A percentile compares a stretch with the other conserved stretches of the same genome.
phyloP scores from a whole-genome alignment of 192 early-diverging fungal species.

The Gaertneriomyces semiglobifer region DNA sequence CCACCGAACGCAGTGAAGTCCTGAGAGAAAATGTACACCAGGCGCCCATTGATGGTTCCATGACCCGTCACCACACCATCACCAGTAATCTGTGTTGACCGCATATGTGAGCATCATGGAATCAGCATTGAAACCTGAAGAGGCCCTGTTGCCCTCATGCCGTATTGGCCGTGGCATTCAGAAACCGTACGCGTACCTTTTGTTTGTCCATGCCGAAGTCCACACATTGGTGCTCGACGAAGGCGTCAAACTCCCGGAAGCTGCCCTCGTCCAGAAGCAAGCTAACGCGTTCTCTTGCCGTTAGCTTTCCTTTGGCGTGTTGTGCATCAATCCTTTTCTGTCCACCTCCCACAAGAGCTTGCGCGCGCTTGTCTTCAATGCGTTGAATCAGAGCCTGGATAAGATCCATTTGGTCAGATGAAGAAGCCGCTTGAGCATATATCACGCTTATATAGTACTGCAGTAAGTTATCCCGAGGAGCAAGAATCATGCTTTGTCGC shows the following conservation, averaged over 20 bases:
- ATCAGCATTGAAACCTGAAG: background rate
- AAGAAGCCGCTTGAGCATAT: background rate
- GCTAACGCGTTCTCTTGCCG: slow-evolving; percentile 85
- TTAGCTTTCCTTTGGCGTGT: slow-evolving; percentile 90
- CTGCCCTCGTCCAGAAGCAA: slow-evolving; percentile 78
- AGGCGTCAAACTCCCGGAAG: slow-evolving; percentile 89
- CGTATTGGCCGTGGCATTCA: background rate
- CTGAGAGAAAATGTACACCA: slow-evolving; percentile 87
- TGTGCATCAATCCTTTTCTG: slow-evolving; percentile 73
- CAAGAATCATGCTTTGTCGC: too few species aligned
- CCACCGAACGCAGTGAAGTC: slow-evolving; percentile 95
- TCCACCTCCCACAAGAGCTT: slow-evolving; percentile 76
- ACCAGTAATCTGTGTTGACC: slow-evolving; percentile 64
- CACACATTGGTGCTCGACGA: slow-evolving; percentile 90
- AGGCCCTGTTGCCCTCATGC: background rate
- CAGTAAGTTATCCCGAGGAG: too few species aligned
- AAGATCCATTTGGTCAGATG: slow-evolving; percentile 16
- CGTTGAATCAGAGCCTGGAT: slow-evolving; percentile 36
- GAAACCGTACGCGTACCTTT: slow-evolving; percentile 38
- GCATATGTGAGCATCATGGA: too few species aligned
- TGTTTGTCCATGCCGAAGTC: slow-evolving; percentile 85
- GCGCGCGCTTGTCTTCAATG: slow-evolving; percentile 62
- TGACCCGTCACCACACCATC: slow-evolving; percentile 96
- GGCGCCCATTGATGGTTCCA: slow-evolving; percentile 88
- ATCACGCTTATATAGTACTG: too few species aligned